Evolutionary conservation across 2,329 filamentous ascomycete species (phyloP), one percentile per base, ranked within the genome.

Genomic region (Diaporthe batatas): DNA sequence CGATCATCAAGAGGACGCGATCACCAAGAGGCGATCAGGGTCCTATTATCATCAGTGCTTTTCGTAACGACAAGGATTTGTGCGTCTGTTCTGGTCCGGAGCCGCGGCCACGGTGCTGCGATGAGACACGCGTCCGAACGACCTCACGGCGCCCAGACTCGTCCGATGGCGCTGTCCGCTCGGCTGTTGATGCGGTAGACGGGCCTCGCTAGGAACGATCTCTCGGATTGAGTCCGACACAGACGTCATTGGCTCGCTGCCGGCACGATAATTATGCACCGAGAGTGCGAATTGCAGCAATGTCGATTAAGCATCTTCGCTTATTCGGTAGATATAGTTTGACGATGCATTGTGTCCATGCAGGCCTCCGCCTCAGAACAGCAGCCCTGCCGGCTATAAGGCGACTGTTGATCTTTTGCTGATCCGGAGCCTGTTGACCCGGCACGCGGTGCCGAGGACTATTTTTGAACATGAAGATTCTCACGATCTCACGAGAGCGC

Each of bases 291-390:
- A 14, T 36, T 51, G 11, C 36, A 36, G 29, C 62, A n/a, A 36
- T 21, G n/a, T 21, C 6, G 3, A 29, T 18, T 14, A n/a, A 62
- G n/a, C 23, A 62, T 62, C 8, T 62, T 21, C 16, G 16, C 6
- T 44, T 62, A 44, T 62, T 36, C 57, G 32, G 57, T 44, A 16
- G 34, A 59, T 11, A 59, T 6, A 29, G n/a, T 62, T 62, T 62
- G 57, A 64, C 42, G 59, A 49, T 49, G 29, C 59, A 64, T 64
- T 49, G 42, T 49, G n/a, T 34, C 59, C 59, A 49, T 49, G 42
- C 59, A 34, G 32, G 44, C 44, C 62, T 36, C 6, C 21, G 44
- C 44, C 59, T 64, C 62, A 23, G 44, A 42, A 14, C 14, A 36
- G 11, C 44, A 6, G 32, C 62, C 34, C 29, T n/a, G n/a, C 16